Base-by-base conservation (phyloP, 805 yeast genomes). In the Metschnikowia reukaufii region DNA sequence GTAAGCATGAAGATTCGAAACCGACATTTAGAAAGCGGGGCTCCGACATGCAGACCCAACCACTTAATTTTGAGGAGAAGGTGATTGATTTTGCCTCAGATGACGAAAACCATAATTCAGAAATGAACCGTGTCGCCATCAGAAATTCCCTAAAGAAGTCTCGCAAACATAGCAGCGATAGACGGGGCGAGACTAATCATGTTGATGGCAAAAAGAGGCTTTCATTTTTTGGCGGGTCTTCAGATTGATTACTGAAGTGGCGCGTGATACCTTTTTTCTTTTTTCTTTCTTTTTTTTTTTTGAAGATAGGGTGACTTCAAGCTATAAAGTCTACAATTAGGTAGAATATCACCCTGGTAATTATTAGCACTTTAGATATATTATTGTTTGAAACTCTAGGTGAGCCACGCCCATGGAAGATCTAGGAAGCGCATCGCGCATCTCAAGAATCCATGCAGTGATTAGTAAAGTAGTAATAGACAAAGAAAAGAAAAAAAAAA, bases 41-140 rank as follows among this genome's bases (percentile, higher is more conserved):
- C 12, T 56, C 67, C 0, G 61, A 65, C 4, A 52, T 58, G 20
- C 65, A 60, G 40, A 54, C 58, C 15, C 71, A 70, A 4, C 56
- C 62, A 8, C 53, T 70, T 33, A 63, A 56, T 21, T 65, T 72
- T 25, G 69, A 70, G 49, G 76, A 73, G 52, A 74, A 73, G 49
- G 74, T 72, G 3, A 66, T 73, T 46, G 77, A 73, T 52, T 73
- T 71, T 63, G 77, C 72, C 1, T 70, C 75, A 10, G 77, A 73
- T 50, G 76, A 73, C 51, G 77, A 73, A 45, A 67, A 66, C 45
- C 61, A 64, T 40, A 61, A 61, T 13, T 65, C 72, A 1, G 57
- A 57, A 19, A 67, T 73, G 76, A 72, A 60, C 54, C 54, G 77
- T 15, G 55, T 73, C 29, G 63, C 74, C 10, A 73, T 73, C 34